A percentile compares a stretch with the other conserved stretches of the same genome.
phyloP scores from a whole-genome alignment of 352 stramenopile species.

The Pythium sukuiense region DNA sequence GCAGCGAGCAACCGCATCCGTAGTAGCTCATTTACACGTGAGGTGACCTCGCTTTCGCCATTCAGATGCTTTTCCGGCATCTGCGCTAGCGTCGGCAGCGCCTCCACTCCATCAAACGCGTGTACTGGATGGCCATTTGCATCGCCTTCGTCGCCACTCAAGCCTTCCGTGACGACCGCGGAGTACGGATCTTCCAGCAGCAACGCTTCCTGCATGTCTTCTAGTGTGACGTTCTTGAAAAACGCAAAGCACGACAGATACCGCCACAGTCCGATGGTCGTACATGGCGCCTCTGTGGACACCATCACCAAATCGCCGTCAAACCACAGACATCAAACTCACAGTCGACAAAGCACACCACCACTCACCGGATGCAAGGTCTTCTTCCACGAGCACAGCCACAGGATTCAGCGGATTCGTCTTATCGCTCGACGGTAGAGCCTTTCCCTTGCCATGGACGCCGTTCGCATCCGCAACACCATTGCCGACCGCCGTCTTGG shows the following conservation, averaged over 20 bases:
- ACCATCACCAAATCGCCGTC: neutral
- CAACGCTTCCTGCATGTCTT: conserved; percentile 60
- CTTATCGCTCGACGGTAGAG: conserved; percentile 22
- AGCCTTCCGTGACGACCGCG: neutral
- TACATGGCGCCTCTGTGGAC: conserved; percentile 57
- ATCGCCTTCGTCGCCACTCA: neutral
- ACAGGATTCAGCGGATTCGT: conserved; percentile 30
- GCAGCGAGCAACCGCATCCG: conserved; percentile 19
- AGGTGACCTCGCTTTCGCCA: neutral
- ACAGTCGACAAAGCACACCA: neutral
- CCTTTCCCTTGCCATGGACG: conserved; percentile 13
- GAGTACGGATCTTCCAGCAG: conserved; percentile 49
- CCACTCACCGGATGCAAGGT: conserved; percentile 51
- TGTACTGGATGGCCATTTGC: neutral
- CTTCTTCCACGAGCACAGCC: conserved; percentile 58
- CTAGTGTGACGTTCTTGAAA: conserved; percentile 56
- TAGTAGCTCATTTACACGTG: conserved; percentile 6
- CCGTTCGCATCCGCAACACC: neutral
- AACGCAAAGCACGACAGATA: conserved; percentile 61
- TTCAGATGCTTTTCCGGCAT: neutral
- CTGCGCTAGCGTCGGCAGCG: neutral
- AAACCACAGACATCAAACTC: neutral
- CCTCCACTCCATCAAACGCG: neutral
- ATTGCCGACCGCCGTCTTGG: conserved; percentile 3
- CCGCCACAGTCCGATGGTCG: conserved; percentile 67